These are phyloP conservation scores for Phalaenopsis aphrodite DNA, from an alignment of 106 monocot species.

Conservation along the genomic window DNA sequence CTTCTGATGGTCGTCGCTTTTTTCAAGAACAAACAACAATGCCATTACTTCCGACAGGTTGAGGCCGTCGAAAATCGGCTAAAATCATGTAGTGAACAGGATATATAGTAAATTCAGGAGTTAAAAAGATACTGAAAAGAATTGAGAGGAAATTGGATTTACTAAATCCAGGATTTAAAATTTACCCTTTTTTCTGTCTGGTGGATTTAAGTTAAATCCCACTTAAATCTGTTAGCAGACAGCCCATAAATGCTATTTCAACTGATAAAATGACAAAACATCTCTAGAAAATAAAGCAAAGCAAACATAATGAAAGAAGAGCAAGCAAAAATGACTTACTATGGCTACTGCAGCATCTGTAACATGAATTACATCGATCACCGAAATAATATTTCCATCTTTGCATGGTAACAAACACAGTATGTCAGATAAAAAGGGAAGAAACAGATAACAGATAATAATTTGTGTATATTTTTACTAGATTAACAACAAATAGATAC, in stretches of 20 bases:
- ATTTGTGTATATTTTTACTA: not conserved
- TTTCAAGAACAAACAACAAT: too few species aligned
- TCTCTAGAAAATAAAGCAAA: not conserved
- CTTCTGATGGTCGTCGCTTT: too few species aligned
- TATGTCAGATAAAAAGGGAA: not conserved
- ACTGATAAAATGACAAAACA: not conserved
- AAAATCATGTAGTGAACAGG: too few species aligned
- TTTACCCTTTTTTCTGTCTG: too few species aligned
- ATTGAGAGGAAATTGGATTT: too few species aligned
- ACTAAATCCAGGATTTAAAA: too few species aligned
- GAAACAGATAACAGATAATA: not conserved
- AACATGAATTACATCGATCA: constrained; percentile 32
- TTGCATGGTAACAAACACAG: not conserved
- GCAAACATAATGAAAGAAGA: not conserved
- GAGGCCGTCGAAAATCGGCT: too few species aligned
- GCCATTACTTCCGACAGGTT: too few species aligned
- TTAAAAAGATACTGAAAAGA: too few species aligned
- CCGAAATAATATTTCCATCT: constrained; percentile 26
- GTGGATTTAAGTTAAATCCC: too few species aligned
- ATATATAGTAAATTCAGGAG: too few species aligned
- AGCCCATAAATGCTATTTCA: not conserved
- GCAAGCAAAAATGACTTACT: constrained; percentile 17
- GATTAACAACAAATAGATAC: constrained; percentile 21
- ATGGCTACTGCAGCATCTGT: constrained; percentile 29
- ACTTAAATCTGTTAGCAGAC: too few species aligned